Conservation (phyloP, 371 early-diverging fungal species). For the Syncephalastrum contaminatum region DNA sequence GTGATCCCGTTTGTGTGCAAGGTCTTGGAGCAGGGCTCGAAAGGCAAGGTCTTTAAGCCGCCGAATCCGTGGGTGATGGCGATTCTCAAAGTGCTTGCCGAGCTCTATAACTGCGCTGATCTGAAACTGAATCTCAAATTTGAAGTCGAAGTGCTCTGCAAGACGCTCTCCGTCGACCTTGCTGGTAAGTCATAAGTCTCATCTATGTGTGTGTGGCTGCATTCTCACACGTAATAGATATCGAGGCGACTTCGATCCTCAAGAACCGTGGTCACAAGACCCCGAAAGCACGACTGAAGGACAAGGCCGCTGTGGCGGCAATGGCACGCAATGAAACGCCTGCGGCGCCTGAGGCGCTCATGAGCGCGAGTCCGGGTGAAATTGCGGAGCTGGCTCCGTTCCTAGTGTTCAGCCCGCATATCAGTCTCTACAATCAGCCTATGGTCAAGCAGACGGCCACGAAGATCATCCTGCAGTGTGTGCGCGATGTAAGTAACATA, state of each 20-base stretch:
- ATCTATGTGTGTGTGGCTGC: constrained; percentile 4
- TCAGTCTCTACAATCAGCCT: constrained; percentile 80
- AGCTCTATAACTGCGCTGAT: constrained; percentile 91
- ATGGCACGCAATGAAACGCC: constrained; percentile 11
- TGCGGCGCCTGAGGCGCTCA: constrained; percentile 11
- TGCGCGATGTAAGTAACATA: constrained; percentile 64
- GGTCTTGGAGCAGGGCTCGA: constrained; percentile 85
- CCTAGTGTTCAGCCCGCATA: constrained; percentile 70
- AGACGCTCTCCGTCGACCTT: constrained; percentile 81
- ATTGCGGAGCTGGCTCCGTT: constrained; percentile 67
- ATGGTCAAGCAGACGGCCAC: constrained; percentile 79
- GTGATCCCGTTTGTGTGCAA: constrained; percentile 98
- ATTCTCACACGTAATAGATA: constrained; percentile 40
- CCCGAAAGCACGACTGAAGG: constrained; percentile 43
- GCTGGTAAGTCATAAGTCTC: constrained; percentile 38
- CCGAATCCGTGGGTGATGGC: constrained; percentile 99
- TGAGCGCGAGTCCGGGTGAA: constrained; percentile 9
- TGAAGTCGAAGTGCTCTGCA: constrained; percentile 97
- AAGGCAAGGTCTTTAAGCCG: constrained; percentile 87
- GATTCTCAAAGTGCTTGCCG: constrained; percentile 85
- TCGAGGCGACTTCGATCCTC: constrained; percentile 76
- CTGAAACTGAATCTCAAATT: constrained; percentile 94
- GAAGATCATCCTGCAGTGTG: constrained; percentile 86
- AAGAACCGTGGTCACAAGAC: constrained; percentile 47
- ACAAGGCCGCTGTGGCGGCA: constrained; percentile 15